Base-by-base conservation (phyloP, 768 basidiomycete species). In the Hemileccinum rubropunctum region DNA sequence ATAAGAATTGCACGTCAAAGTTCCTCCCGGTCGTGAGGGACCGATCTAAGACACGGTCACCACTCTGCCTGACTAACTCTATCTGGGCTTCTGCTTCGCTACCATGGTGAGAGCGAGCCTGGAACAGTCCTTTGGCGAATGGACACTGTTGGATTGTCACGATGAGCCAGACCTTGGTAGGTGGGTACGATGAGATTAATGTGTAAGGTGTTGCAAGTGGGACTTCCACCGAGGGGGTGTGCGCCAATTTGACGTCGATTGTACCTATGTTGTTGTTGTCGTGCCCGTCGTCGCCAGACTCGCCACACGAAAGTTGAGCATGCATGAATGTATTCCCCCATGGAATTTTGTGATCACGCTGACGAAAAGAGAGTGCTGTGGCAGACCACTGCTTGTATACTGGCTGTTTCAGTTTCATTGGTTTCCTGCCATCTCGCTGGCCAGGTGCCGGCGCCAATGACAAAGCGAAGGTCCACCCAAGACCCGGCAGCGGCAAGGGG, bases 1-100 rank as follows among this genome's bases (percentile, higher is more conserved):
- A 21, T 44, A 60, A 20, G 48, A 62, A 62, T 12, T 47, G 57
- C 21, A 60, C 50, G 18, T 60, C 61, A 20, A 45, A 53, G 39
- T 34, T 42, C 53, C 37, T n/a, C n/a, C 60, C 60, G 4, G 58
- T 60, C 11, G 26, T 10, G 14, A 63, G 52, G 21, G 48, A 61
- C 32, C 11, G 48, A 41, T 23, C 34, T 11, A 63, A 18, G 15
- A 54, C 20, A 37, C 8, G 23, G 13, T 54, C 52, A 27, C 38
- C 27, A 6, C 44, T 42, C 37, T 28, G 58, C 17, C 14, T 52
- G 30, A 44, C 51, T 1, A 58, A 20, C 30, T 41, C 30, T 17
- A 13, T 39, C 11, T 54, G 42, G 33, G 28, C 20, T 8, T 34
- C n/a, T 34, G 32, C 44, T 6, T 60, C 42, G 14, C 23, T n/a